These are phyloP conservation scores for Aureobasidium lini DNA, from an alignment of 2,329 filamentous ascomycete genomes.

Conservation along the genomic window DNA sequence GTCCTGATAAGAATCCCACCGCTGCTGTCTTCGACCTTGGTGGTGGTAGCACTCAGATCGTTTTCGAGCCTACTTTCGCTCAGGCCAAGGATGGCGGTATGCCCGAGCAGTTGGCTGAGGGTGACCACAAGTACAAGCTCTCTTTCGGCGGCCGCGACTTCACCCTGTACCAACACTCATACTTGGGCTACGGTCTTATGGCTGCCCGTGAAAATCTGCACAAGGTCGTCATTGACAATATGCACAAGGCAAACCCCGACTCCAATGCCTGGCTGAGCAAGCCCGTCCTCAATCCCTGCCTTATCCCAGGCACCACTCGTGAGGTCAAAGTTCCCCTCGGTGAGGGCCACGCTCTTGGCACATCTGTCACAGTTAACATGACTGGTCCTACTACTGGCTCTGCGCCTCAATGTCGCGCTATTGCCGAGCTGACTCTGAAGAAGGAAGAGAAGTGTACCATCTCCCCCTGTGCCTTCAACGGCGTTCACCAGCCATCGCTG, in stretches of 20 bases:
- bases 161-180: conserved; percentile 93
- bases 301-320: conserved; percentile 70
- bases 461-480: conserved; percentile 96
- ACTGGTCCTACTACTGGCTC: conserved; percentile 70
- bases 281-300: conserved; percentile 76
- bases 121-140: conserved; percentile 93
- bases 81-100: conserved; percentile 65
- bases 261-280: conserved; percentile 58
- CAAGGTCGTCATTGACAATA: conserved; percentile 62
- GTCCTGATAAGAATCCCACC: conserved; percentile 80
- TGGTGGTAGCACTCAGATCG: conserved; percentile 95
- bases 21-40: conserved; percentile 95
- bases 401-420: conserved; percentile 77
- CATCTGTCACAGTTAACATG: conserved; percentile 69
- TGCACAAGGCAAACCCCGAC: conserved; percentile 54
- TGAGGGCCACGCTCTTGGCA: conserved; percentile 58
- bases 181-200: conserved; percentile 95
- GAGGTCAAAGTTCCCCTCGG: conserved; percentile 65
- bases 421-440: conserved; percentile 83
- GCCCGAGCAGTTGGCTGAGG: conserved; percentile 75
- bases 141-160: conserved; percentile 86
- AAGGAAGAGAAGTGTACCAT: conserved; percentile 79
- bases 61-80: conserved; percentile 93
- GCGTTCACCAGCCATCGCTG: conserved; percentile 86
- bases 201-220: conserved; percentile 84